These are phyloP conservation scores for Cryphonectria parasitica DNA, from an alignment of 2,329 filamentous ascomycete genomes.

Conservation along the genomic window DNA sequence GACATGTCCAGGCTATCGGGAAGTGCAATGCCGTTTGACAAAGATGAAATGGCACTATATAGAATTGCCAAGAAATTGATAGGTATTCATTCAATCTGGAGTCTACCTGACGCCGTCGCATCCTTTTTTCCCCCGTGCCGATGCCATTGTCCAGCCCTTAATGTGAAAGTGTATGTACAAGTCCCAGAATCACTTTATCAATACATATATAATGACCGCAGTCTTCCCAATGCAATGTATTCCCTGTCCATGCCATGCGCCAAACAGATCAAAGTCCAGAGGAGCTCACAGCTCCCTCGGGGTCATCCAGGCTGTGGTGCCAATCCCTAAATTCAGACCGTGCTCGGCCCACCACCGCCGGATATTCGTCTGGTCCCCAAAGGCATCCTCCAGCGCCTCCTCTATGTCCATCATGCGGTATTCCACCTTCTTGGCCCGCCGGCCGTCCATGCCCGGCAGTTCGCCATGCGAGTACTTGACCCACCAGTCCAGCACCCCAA, in stretches of 20 bases:
- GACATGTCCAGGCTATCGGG: no score
- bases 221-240: background rate
- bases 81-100: slow-evolving; percentile 7
- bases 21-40: background rate
- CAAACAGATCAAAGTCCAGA: background rate
- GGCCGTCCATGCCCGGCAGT: slow-evolving; percentile 57
- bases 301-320: slow-evolving; percentile 90
- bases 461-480: slow-evolving; percentile 66
- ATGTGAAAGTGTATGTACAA: background rate
- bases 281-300: slow-evolving; percentile 65
- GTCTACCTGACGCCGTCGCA: slow-evolving; percentile 26
- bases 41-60: background rate
- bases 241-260: background rate
- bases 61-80: background rate
- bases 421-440: slow-evolving; percentile 72
- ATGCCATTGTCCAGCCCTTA: slow-evolving; percentile 5
- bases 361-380: slow-evolving; percentile 71
- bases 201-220: background rate
- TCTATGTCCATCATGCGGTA: slow-evolving; percentile 97
- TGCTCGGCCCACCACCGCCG: slow-evolving; percentile 87
- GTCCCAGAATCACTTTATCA: background rate
- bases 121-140: background rate
- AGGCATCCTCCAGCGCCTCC: slow-evolving; percentile 87
- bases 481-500: slow-evolving; percentile 92
- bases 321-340: slow-evolving; percentile 78